These are phyloP conservation scores for Arthrobotrys sinensis DNA, from an alignment of 2,329 filamentous ascomycete genomes.

Conservation along the genomic window DNA sequence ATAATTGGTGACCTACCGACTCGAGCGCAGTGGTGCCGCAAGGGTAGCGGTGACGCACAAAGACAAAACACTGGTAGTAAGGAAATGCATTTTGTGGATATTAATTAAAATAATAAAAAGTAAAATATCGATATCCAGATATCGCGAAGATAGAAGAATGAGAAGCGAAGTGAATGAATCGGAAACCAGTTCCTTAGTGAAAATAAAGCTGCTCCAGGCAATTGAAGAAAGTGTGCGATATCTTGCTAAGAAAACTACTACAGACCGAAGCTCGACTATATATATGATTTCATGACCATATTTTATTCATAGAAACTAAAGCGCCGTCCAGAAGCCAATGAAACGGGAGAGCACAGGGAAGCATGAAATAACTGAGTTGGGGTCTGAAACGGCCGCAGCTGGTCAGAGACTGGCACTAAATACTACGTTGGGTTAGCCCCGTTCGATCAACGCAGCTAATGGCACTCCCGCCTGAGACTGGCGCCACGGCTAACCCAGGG, in stretches of 20 bases:
- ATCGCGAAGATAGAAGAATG: not conserved
- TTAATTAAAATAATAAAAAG: slow-evolving; percentile 9
- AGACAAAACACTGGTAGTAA: slow-evolving; percentile 42
- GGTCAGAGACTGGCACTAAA: slow-evolving; percentile 46
- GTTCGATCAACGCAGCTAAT: slow-evolving; percentile 3
- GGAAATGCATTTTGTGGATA: slow-evolving; percentile 28
- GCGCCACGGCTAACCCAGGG: slow-evolving; percentile 2
- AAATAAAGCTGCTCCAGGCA: slow-evolving; percentile 11
- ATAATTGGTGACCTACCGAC: slow-evolving; percentile 20
- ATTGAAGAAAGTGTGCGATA: not conserved
- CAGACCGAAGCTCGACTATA: slow-evolving; percentile 13
- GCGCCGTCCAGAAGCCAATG: slow-evolving; percentile 26
- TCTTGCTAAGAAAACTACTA: slow-evolving; percentile 1
- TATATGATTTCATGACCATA: slow-evolving; percentile 9
- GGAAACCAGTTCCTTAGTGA: slow-evolving; percentile 9
- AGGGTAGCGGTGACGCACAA: slow-evolving; percentile 36
- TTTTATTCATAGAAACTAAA: slow-evolving; percentile 4
- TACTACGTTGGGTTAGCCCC: slow-evolving; percentile 27
- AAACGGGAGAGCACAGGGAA: slow-evolving; percentile 29
- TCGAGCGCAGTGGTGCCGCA: slow-evolving; percentile 33
- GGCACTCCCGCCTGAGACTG: slow-evolving; percentile 8
- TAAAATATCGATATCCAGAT: slow-evolving; percentile 22
- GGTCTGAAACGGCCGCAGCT: slow-evolving; percentile 46
- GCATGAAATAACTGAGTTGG: slow-evolving; percentile 27
- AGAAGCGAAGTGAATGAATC: not conserved